Evolutionary conservation across 257 asterid species (phyloP), one percentile per base, ranked within the genome.

Genomic region (Orobanche coerulescens): DNA sequence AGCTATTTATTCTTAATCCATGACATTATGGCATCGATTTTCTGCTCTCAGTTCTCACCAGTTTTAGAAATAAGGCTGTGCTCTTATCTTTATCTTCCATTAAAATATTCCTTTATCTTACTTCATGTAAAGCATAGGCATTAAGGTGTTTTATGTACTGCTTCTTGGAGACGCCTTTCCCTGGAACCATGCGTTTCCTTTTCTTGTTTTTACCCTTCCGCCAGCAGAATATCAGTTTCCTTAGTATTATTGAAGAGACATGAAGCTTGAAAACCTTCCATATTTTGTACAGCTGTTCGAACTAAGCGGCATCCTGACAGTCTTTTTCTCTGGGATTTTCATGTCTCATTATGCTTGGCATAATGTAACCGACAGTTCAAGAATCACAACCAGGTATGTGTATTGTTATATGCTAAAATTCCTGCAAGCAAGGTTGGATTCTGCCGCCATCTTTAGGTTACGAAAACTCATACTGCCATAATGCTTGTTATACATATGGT

Each of bases 261-360:
- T n/a, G n/a, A 64, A 33, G 37, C 12, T 30, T 48, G 33, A 36
- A 52, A 73, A 23, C 36, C 26, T 54, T 12, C 59, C 61, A 42
- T 57, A 10, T 37, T 57, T 46, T 61, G 64, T 30, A 52, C 70
- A 82, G 91, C 78, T 85, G 50, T 75, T 73, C 30, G 63, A 64
- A 63, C 90, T 91, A 15, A 91, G 98, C 55, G 98, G 96, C 66
- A 91, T 91, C 72, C 69, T 91, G 72, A 91, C 98, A 0, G 98
- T 91, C 68, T 91, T 88, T 84, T 91, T 91, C 66, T 66, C 77
- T 47, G 96, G 98, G 71, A 79, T 91, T 58, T 74, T 85, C 68
- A 91, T 91, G 98, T 85, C 94, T 7, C 98, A 91, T 73, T 91
- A 91, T 61, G 96, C 95, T 33, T 91, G 96, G 98, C 91, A 91